phyloP scores from a whole-genome alignment of 208 protist genomes.

The Tritrichomonas musculus region DNA sequence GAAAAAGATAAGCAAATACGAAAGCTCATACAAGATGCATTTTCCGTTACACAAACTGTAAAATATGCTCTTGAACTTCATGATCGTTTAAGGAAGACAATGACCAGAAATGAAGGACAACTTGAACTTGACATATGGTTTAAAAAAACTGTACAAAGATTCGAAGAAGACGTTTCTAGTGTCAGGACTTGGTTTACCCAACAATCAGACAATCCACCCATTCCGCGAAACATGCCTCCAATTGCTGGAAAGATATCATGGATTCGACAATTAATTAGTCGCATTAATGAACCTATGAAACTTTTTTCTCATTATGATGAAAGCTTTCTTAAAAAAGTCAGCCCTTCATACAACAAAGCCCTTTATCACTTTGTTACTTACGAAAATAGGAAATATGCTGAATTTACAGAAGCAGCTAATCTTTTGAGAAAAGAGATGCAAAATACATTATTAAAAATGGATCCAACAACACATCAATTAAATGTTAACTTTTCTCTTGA shows the following conservation, averaged over 20 bases:
- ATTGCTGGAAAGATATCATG: background rate
- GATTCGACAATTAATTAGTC: background rate
- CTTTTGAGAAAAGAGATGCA: slow-evolving; percentile 10
- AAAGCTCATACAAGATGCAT: background rate
- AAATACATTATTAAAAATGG: background rate
- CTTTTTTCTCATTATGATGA: background rate
- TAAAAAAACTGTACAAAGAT: background rate
- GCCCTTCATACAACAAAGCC: background rate
- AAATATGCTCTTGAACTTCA: background rate
- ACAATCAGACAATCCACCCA: background rate
- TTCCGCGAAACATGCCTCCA: background rate
- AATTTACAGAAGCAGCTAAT: background rate
- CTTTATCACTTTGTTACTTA: background rate
- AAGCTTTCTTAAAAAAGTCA: background rate
- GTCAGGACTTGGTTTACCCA: background rate
- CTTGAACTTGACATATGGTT: background rate
- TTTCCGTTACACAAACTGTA: background rate
- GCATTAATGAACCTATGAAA: background rate
- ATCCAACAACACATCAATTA: background rate
- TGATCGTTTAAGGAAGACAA: background rate
- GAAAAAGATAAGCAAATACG: background rate
- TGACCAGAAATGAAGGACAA: background rate
- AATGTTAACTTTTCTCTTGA: slow-evolving; percentile 4
- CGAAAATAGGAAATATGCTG: background rate
- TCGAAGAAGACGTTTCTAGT: background rate